Percentiles rank a stretch among this genome's conserved stretches.
phyloP scores from a whole-genome alignment of 805 yeast genomes.

The Metschnikowia proteae region DNA sequence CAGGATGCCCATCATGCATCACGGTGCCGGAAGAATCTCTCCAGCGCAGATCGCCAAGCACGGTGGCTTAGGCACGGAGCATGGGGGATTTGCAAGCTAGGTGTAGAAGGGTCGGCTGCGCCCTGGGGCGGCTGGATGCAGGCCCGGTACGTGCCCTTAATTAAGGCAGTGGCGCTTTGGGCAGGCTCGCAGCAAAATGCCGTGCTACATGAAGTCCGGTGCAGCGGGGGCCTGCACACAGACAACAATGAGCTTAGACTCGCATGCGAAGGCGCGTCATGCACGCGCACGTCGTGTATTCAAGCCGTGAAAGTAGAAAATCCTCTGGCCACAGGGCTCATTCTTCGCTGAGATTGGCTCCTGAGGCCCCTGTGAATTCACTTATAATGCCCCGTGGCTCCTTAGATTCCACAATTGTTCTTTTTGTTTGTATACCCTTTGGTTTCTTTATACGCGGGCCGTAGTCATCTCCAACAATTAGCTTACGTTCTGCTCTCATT shows the following conservation, averaged over 20 bases:
- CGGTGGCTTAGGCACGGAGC: neutral
- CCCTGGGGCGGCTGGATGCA: neutral
- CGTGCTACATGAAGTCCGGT: neutral
- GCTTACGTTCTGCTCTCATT: neutral
- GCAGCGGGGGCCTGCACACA: neutral
- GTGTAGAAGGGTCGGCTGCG: neutral
- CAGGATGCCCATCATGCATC: neutral
- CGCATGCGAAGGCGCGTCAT: conserved; percentile 6
- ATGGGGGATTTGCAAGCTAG: neutral
- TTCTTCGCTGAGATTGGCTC: neutral
- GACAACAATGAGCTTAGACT: conserved; percentile 7
- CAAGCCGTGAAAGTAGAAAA: conserved; percentile 6
- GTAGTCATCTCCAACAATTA: neutral
- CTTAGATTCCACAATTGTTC: conserved; percentile 3
- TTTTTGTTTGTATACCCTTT: neutral
- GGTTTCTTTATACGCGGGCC: conserved; percentile 1
- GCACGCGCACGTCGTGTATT: conserved; percentile 4
- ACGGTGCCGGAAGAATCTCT: neutral
- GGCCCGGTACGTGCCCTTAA: too few species aligned
- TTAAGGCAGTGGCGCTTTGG: neutral
- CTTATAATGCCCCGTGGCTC: conserved; percentile 3
- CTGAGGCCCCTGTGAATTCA: neutral
- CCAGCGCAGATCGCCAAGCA: neutral
- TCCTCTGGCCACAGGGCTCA: conserved; percentile 3
- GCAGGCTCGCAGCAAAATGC: conserved; percentile 1